Evolutionary conservation across 2,329 filamentous ascomycete genomes (phyloP).

Genomic region (Chaetomium sp.): DNA sequence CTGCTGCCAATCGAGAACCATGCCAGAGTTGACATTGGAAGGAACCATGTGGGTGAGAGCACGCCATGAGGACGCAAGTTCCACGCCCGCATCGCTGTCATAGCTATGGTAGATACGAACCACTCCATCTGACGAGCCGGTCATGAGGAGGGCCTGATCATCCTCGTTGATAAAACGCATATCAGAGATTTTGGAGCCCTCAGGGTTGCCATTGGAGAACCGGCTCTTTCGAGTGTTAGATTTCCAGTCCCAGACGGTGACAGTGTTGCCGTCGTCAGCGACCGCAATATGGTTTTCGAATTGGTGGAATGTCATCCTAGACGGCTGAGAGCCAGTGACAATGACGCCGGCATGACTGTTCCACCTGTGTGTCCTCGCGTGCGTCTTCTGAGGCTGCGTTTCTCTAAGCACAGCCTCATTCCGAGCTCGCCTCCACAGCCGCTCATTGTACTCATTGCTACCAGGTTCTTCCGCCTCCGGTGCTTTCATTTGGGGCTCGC

Average conservation of each 20-base stretch:
- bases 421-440: conserved; percentile 83
- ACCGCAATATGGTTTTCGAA: conserved; percentile 95
- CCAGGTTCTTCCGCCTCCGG: conserved; percentile 94
- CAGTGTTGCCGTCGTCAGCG: conserved; percentile 84
- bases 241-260: conserved; percentile 93
- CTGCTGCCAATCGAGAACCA: conserved; percentile 99
- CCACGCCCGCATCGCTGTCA: conserved; percentile 66
- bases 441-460: conserved; percentile 91
- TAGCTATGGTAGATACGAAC: conserved; percentile 92
- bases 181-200: conserved; percentile 86
- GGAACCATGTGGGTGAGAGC: conserved; percentile 90
- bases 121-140: conserved; percentile 89
- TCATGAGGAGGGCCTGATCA: conserved; percentile 90
- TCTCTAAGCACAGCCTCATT: conserved; percentile 90
- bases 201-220: conserved; percentile 92
- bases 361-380: conserved; percentile 81
- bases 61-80: conserved; percentile 85
- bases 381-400: conserved; percentile 87
- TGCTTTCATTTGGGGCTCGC: conserved; percentile 95
- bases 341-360: conserved; percentile 75
- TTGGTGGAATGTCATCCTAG: conserved; percentile 93
- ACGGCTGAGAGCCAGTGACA: conserved; percentile 82
- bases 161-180: conserved; percentile 98
- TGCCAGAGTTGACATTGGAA: conserved; percentile 86
- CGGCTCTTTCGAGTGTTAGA: conserved; percentile 65